Conservation (phyloP, 768 basidiomycete genomes). For the Vararia minispora region DNA sequence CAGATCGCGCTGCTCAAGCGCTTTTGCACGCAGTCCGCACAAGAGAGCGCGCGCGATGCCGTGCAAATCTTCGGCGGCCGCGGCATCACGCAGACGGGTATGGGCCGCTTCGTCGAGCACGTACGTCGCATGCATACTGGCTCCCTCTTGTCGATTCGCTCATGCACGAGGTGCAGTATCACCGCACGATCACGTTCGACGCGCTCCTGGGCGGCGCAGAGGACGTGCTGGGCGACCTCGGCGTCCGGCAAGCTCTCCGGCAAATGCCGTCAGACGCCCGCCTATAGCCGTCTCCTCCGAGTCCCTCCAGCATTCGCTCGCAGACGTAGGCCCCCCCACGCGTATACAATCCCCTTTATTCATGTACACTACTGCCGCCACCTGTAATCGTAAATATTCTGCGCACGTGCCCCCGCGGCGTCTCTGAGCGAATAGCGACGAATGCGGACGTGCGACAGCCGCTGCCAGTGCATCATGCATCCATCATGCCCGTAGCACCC, state of each 20-base stretch:
- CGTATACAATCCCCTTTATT: too few relatives aligned
- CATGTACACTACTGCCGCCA: too few relatives aligned
- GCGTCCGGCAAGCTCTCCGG: constrained; percentile 63
- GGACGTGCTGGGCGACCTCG: constrained; percentile 68
- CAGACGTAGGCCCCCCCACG: too few relatives aligned
- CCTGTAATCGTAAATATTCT: too few relatives aligned
- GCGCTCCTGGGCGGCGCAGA: constrained; percentile 72
- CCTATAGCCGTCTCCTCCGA: too few relatives aligned
- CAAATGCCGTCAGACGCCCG: constrained; percentile 36
- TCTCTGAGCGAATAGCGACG: too few relatives aligned
- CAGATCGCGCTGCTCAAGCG: constrained; percentile 78
- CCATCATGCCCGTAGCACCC: too few relatives aligned
- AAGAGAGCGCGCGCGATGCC: constrained; percentile 72
- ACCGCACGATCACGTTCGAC: constrained; percentile 58
- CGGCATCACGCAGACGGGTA: constrained; percentile 77
- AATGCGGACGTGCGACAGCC: too few relatives aligned
- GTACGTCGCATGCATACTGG: constrained; percentile 24
- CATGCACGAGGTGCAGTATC: constrained; percentile 37
- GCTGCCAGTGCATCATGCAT: too few relatives aligned
- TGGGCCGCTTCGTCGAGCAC: constrained; percentile 71
- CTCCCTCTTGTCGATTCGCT: background rate
- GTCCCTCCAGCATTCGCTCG: too few relatives aligned
- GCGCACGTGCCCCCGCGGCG: too few relatives aligned
- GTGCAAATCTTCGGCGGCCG: constrained; percentile 83
- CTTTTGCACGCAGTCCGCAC: constrained; percentile 61